These are phyloP conservation scores for Prosopis cineraria DNA, from an alignment of 306 rosid species.

Conservation along the genomic window DNA sequence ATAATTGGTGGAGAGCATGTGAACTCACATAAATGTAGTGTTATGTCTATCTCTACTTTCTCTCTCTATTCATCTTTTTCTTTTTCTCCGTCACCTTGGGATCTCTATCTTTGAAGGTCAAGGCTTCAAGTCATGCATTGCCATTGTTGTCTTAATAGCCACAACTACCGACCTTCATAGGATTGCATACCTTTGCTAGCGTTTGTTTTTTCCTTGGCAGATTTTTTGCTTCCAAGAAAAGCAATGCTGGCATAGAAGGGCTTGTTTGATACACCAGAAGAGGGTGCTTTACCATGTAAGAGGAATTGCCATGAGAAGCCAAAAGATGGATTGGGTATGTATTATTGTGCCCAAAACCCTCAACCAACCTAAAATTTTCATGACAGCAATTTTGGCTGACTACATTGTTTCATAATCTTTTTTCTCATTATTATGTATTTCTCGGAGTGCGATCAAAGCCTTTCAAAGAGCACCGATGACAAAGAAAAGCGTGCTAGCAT, in stretches of 20 bases:
- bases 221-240: constrained; percentile 31
- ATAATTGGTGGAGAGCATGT: too few species aligned
- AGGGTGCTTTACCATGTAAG: constrained; percentile 34
- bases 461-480: constrained; percentile 45
- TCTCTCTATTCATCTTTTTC: constrained; percentile 31
- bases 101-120: constrained; percentile 29
- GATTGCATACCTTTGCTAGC: not conserved
- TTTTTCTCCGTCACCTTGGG: constrained; percentile 32
- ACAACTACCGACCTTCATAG: not conserved
- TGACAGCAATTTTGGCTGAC: not conserved
- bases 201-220: not conserved
- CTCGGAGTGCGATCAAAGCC: constrained; percentile 64
- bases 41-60: not conserved
- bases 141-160: constrained; percentile 21
- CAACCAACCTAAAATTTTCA: constrained; percentile 1
- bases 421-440: not conserved
- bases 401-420: constrained; percentile 28
- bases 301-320: constrained; percentile 31
- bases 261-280: constrained; percentile 39
- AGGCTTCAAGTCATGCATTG: constrained; percentile 30
- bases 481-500: constrained; percentile 54
- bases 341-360: constrained; percentile 31
- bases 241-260: constrained; percentile 83
- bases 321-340: constrained; percentile 56
- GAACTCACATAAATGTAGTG: too few species aligned